Base-by-base conservation (phyloP, 768 basidiomycete genomes). In the Leccinum arenicola region DNA sequence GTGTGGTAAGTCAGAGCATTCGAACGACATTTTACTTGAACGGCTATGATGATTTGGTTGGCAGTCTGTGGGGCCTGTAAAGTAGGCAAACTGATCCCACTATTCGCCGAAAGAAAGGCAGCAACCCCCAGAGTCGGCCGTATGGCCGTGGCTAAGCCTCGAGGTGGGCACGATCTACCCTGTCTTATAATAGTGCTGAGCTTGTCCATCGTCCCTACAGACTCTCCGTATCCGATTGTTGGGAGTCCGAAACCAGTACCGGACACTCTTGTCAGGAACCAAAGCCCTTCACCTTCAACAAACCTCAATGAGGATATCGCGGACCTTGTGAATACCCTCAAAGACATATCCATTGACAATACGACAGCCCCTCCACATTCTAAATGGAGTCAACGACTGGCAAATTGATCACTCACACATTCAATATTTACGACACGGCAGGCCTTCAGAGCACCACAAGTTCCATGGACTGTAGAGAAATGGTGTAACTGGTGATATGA, bases 21-120 rank as follows among this genome's bases (percentile, higher is more conserved):
- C 19, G 17, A 8, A 52, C 27, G 23, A 19, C 23, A n/a, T 9
- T 8, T 27, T 12, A 36, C 51, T 51, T 19, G 19, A 15, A 21
- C 27, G 50, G 15, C 21, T 31, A 38, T 40, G 17, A 45, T 49
- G 3, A 19, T 29, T 31, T 56, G 21, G 3, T 23, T 19, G 43
- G 47, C 55, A 91, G 89, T 84, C 2, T 91, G 89, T 61, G 87
- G 87, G 15, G 78, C 75, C 1, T 91, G 89, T 66, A 83, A 79
- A 67, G 76, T 72, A 49, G 88, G 89, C 7, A 78, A 71, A 54
- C 78, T 91, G 9, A 64, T 80, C 11, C 84, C 89, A 11, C 74
- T 84, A 21, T 90, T 89, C 69, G 65, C 69, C 19, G 74, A 78
- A 48, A 76, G 72, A 45, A 64, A 70, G 4, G 68, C 66, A 54